Base-by-base conservation (phyloP, 768 basidiomycete species). In the Boletus reticulatus region DNA sequence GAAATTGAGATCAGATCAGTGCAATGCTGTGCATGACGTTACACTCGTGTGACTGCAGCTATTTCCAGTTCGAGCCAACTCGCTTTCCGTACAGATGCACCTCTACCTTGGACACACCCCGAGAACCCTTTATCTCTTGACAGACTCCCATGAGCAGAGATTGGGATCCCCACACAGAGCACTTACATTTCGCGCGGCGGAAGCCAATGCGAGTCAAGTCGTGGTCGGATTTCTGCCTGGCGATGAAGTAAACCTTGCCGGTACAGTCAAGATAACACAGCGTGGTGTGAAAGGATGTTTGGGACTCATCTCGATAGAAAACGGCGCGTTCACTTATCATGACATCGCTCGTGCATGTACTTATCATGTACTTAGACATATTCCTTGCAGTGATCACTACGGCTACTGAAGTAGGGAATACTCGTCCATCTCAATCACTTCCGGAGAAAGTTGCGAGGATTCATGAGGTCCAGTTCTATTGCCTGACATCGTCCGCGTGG, bases 381-480 rank as follows among this genome's bases (percentile, higher is more conserved):
- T 98, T 97, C 74, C 81, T 97, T 27, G 88, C 90, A 17, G 77
- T 95, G 41, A 79, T 96, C 50, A 86, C 87, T 7, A 81, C 86
- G 42, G 84, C 91, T 4, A 86, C 83, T 17, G 87, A 89, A 65
- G 73, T 93, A 39, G 92, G 88, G 43, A 84, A 86, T 66, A 83
- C 85, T 43, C 77, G 85, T 57, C 81, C 85, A 58, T 80, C 84
- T 43, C 76, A 80, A 57, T 70, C 78, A 56, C 55, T 67, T 9
- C 76, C 85, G 13, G 85, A 90, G 71, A 82, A 83, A 22, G 86
- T 94, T 16, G 85, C 85, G 11, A 87, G 85, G 57, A 94, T 99
- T 53, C 85, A 94, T 57, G 86, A 90, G 66, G 93, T 97, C 50
- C 85, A 80, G 42, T 98, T 98, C 76, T 94, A 85, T 74, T 91